These are phyloP conservation scores for Podila epicladia DNA, from an alignment of 192 early-diverging fungal genomes.

Conservation along the genomic window DNA sequence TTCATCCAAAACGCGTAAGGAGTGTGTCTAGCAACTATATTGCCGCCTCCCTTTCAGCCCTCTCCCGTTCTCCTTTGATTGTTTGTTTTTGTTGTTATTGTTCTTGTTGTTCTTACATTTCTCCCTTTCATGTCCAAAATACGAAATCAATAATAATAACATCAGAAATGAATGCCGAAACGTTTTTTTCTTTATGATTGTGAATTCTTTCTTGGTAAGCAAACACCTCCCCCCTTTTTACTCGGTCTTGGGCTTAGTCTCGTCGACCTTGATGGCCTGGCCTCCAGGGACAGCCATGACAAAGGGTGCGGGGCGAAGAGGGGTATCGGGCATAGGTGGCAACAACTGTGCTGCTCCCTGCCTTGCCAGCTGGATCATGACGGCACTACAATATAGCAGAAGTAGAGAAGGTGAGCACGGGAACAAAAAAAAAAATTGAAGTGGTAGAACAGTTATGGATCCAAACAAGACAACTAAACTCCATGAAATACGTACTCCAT, in stretches of 20 bases:
- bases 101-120: background rate
- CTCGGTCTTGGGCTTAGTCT: slow-evolving; percentile 51
- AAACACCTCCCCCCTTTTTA: slow-evolving; percentile 11
- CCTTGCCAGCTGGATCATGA: slow-evolving; percentile 71
- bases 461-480: background rate
- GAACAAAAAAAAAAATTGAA: background rate
- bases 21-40: no score
- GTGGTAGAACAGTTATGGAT: no score
- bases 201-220: no score
- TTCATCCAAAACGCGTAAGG: no score
- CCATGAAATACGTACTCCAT: slow-evolving; percentile 78
- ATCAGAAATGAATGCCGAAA: no score
- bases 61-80: no score
- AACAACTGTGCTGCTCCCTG: slow-evolving; percentile 60
- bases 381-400: slow-evolving; percentile 44
- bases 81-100: background rate
- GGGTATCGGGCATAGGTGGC: slow-evolving; percentile 55
- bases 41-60: no score
- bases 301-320: slow-evolving; percentile 43
- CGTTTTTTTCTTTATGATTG: no score
- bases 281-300: slow-evolving; percentile 44
- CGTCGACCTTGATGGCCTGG: slow-evolving; percentile 43
- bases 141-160: background rate
- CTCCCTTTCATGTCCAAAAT: background rate
- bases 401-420: slow-evolving; percentile 3